These are phyloP conservation scores for Cystobasidium pallidum DNA, from an alignment of 1,284 basidiomycete species.

Conservation along the genomic window DNA sequence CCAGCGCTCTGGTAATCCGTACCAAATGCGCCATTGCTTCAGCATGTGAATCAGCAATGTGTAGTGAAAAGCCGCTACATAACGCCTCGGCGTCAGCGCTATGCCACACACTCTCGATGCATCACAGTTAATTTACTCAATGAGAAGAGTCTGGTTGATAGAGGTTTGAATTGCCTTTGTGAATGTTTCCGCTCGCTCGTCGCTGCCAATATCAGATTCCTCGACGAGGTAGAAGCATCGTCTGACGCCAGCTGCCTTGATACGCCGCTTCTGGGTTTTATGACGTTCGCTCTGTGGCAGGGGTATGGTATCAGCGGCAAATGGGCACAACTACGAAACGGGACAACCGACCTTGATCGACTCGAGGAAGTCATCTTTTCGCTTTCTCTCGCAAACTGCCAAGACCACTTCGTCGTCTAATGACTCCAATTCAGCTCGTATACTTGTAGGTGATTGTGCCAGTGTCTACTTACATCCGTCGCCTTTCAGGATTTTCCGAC, in stretches of 20 bases:
- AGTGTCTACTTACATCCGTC: slow-evolving; percentile 22
- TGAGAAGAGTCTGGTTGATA: slow-evolving; percentile 19
- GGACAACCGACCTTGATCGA: slow-evolving; percentile 29
- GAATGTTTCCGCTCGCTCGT: slow-evolving; percentile 6
- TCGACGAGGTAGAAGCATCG: slow-evolving; percentile 33
- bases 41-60: slow-evolving; percentile 4
- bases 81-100: not conserved
- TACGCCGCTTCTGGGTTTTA: slow-evolving; percentile 26
- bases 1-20: slow-evolving; percentile 5
- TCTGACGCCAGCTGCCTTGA: slow-evolving; percentile 30
- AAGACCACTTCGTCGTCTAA: slow-evolving; percentile 30
- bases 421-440: not conserved
- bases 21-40: slow-evolving; percentile 19
- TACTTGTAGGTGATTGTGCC: not conserved
- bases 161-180: slow-evolving; percentile 33
- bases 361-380: slow-evolving; percentile 25
- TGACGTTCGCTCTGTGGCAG: slow-evolving; percentile 5
- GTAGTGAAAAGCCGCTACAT: slow-evolving; percentile 15
- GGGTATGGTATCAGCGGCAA: not conserved
- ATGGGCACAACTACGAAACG: no score
- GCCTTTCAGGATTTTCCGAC: slow-evolving; percentile 1
- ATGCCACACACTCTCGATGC: not conserved
- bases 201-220: not conserved
- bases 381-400: slow-evolving; percentile 30
- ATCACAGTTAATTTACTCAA: slow-evolving; percentile 14